Evolutionary conservation across 768 basidiomycete species (phyloP), one percentile per base, ranked within the genome.

Genomic region (Hortiboletus flavorubellus): DNA sequence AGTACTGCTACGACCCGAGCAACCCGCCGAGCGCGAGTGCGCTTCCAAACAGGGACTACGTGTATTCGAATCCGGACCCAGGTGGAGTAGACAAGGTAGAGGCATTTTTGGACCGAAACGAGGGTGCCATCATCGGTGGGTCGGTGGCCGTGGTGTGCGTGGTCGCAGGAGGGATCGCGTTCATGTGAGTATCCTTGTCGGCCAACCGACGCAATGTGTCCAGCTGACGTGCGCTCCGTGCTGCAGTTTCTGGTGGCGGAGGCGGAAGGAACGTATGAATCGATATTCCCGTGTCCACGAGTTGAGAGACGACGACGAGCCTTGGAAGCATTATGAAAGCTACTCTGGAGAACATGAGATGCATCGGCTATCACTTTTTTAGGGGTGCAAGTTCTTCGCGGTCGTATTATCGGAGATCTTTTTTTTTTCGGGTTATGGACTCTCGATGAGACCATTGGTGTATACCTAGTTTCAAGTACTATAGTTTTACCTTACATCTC

Each of bases 1-100:
- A 78, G 59, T 84, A 83, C 54, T 84, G 82, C 53, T 83, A 73
- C 60, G 75, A 83, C 62, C 78, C 79, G 15, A 60, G 21, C 82
- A 82, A 64, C 87, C 91, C 67, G 82, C 85, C 68, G 65, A 83
- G 67, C 68, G 84, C 70, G 69, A 71, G 68, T 31, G 65, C 60
- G 48, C 49, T 80, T 1, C 70, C 73, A 0, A 58, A 60, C 3
- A 64, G 86, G 51, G 72, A 78, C 47, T 69, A 74, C 2, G 48
- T 39, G 0, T 86, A 85, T 61, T 72, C 73, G 23, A 71, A 86
- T 68, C 86, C 86, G 6, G 81, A 84, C 63, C 80, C 78, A 11
- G 63, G 77, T 45, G 83, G 80, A 7, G n/a, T 80, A 31, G 44
- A 41, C 45, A 76, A 78, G 57, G 56, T 83, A 29, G 62, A 58